Evolutionary conservation across 2,329 filamentous ascomycete species (phyloP).

Genomic region (Trichophyton rubrum): DNA sequence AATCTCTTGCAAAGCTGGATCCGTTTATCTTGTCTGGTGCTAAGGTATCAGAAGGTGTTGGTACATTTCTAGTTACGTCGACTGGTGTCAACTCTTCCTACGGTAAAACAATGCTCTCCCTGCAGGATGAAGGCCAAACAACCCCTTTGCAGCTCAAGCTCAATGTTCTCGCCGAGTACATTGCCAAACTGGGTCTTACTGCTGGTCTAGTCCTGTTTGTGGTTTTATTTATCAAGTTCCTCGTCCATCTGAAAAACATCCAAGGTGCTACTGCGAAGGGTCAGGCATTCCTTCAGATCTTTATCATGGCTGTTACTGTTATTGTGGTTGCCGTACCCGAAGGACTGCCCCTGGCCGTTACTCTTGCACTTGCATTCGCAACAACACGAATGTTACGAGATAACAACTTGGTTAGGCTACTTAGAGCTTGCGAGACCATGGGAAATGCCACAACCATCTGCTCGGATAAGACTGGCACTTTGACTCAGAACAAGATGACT

Average conservation of each 20-base stretch:
- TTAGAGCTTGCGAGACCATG: conserved; percentile 52
- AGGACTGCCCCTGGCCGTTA: conserved; percentile 49
- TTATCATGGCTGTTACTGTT: conserved; percentile 67
- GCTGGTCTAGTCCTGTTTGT: conserved; percentile 65
- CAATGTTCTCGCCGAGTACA: conserved; percentile 65
- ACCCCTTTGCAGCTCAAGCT: conserved; percentile 69
- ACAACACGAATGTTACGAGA: conserved; percentile 52
- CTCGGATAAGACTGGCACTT: conserved; percentile 54
- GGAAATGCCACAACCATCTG: conserved; percentile 52
- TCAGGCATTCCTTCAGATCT: conserved; percentile 61
- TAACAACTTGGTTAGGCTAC: conserved; percentile 48
- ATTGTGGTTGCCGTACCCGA: conserved; percentile 68
- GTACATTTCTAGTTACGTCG: conserved; percentile 62
- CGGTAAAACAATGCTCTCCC: conserved; percentile 65
- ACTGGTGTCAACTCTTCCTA: conserved; percentile 62
- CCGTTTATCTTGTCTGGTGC: conserved; percentile 72
- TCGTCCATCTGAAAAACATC: conserved; percentile 21
- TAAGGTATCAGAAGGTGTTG: conserved; percentile 63
- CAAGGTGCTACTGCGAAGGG: conserved; percentile 31
- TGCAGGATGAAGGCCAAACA: conserved; percentile 63
- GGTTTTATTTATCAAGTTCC: conserved; percentile 66
- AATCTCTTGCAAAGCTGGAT: conserved; percentile 53
- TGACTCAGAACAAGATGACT: conserved; percentile 53
- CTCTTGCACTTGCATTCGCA: conserved; percentile 49
- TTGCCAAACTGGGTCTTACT: conserved; percentile 60